A percentile compares a stretch with the other conserved stretches of the same genome.
phyloP scores from a whole-genome alignment of 2,329 filamentous ascomycete species.

The Fusarium sublunatum region DNA sequence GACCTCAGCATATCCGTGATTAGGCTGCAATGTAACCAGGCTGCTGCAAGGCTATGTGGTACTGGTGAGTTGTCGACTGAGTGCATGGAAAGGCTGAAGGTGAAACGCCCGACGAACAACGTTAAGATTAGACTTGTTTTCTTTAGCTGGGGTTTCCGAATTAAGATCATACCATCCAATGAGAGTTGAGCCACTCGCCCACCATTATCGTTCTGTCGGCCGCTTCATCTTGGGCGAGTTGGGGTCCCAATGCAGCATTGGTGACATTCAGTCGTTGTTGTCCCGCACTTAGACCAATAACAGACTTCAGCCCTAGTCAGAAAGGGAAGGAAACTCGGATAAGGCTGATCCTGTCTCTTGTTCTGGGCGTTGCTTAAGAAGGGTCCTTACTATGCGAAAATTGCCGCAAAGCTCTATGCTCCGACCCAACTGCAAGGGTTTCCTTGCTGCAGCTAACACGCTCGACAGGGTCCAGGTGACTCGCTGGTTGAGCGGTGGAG shows the following conservation, averaged over 20 bases:
- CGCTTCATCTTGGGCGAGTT: slow-evolving; percentile 4
- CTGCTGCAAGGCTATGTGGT: slow-evolving; percentile 17
- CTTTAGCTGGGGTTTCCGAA: slow-evolving; percentile 30
- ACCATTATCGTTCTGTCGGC: slow-evolving; percentile 24
- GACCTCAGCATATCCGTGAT: slow-evolving; percentile 4
- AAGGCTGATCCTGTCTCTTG: slow-evolving; percentile 18
- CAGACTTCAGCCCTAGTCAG: slow-evolving; percentile 3
- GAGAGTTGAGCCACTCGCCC: slow-evolving; percentile 4
- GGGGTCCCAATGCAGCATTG: neutral
- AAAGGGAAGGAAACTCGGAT: slow-evolving; percentile 4
- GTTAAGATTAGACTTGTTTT: slow-evolving; percentile 43
- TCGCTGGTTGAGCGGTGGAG: slow-evolving; percentile 20
- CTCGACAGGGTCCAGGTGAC: slow-evolving; percentile 5
- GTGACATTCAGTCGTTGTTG: slow-evolving; percentile 8
- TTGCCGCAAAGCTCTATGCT: slow-evolving; percentile 13
- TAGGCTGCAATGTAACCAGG: slow-evolving; percentile 11
- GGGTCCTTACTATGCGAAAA: slow-evolving; percentile 10
- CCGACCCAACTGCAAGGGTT: neutral
- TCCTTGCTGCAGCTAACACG: slow-evolving; percentile 19
- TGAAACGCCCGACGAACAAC: slow-evolving; percentile 38
- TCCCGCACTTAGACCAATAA: slow-evolving; percentile 1
- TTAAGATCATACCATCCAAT: slow-evolving; percentile 21
- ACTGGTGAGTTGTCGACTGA: slow-evolving; percentile 14
- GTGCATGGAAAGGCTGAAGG: slow-evolving; percentile 18
- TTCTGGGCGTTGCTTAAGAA: neutral